Conservation (phyloP, 1,284 basidiomycete species). For the Ustilago xerochloae region DNA sequence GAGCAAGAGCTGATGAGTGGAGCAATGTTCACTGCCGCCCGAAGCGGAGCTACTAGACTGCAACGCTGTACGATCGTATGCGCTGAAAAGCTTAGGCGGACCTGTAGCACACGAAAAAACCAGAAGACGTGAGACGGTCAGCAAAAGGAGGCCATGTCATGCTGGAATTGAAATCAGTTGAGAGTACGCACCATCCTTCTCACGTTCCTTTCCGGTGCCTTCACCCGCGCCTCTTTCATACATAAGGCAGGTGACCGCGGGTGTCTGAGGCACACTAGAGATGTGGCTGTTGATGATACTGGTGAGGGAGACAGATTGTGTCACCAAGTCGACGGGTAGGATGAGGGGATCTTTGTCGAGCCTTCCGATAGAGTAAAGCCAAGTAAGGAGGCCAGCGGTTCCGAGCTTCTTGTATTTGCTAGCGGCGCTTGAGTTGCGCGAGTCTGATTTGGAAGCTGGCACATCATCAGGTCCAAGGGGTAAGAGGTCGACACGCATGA, state of each 20-base stretch:
- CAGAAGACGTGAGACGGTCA: too few relatives aligned
- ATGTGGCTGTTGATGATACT: constrained; percentile 56
- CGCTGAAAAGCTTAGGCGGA: constrained; percentile 59
- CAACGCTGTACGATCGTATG: constrained; percentile 36
- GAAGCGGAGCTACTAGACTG: constrained; percentile 29
- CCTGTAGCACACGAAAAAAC: constrained; percentile 2
- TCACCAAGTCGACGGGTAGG: constrained; percentile 64
- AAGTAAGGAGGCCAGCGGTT: constrained; percentile 64
- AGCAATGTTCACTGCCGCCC: constrained; percentile 18
- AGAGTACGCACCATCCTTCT: constrained; percentile 60
- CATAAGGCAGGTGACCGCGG: constrained; percentile 55
- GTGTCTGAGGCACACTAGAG: constrained; percentile 39
- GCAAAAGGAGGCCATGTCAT: too few relatives aligned
- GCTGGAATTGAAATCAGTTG: too few relatives aligned
- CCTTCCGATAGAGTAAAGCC: constrained; percentile 63
- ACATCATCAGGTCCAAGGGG: constrained; percentile 58
- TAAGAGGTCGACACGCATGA: constrained; percentile 59
- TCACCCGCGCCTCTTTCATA: constrained; percentile 64
- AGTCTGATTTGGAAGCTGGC: constrained; percentile 13
- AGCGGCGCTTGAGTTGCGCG: constrained; percentile 17
- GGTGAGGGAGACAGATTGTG: constrained; percentile 56
- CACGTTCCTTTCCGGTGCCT: constrained; percentile 63
- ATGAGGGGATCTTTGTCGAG: constrained; percentile 64
- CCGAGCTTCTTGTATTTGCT: constrained; percentile 53
- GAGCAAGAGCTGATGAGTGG: constrained; percentile 50